phyloP scores from a whole-genome alignment of 78 protist genomes.

The Goniomonas avonlea region DNA sequence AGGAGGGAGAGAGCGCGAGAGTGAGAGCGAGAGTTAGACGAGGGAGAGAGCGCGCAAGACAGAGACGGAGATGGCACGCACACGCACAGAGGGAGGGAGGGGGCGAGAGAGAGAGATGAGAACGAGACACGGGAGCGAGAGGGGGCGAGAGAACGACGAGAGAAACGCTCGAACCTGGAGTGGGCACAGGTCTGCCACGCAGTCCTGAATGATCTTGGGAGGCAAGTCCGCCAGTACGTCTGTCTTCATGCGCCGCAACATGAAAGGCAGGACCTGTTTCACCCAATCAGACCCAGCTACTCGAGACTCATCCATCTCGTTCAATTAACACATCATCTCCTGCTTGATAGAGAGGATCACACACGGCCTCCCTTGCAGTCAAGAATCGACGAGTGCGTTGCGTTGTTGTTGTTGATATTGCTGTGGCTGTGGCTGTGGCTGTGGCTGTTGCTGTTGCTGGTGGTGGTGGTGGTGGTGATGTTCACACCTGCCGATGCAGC shows the following conservation, averaged over 20 bases:
- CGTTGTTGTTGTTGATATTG: no score
- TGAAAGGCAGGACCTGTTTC: conserved; percentile 88
- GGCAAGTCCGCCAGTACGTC: conserved; percentile 92
- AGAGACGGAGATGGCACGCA: background rate
- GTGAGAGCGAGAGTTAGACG: background rate
- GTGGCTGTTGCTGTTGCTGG: no score
- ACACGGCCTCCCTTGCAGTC: no score
- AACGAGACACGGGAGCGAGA: conserved; percentile 52
- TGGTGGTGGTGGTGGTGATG: no score
- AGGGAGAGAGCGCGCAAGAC: background rate
- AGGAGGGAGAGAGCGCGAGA: background rate
- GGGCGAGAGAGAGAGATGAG: background rate
- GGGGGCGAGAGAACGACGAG: background rate
- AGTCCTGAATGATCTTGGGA: conserved; percentile 92
- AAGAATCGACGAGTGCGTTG: no score
- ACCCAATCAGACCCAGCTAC: no score
- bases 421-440: no score
- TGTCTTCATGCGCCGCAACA: conserved; percentile 86
- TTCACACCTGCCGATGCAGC: conserved; percentile 57
- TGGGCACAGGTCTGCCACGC: conserved; percentile 41
- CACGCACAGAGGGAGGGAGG: background rate
- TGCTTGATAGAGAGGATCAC: no score
- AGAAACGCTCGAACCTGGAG: conserved; percentile 45
- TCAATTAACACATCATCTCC: no score
- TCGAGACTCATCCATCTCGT: no score